A percentile compares a stretch with the other conserved stretches of the same genome.
Evolutionary conservation across 805 yeast species (phyloP).

Genomic region (Lachancea fermentati): DNA sequence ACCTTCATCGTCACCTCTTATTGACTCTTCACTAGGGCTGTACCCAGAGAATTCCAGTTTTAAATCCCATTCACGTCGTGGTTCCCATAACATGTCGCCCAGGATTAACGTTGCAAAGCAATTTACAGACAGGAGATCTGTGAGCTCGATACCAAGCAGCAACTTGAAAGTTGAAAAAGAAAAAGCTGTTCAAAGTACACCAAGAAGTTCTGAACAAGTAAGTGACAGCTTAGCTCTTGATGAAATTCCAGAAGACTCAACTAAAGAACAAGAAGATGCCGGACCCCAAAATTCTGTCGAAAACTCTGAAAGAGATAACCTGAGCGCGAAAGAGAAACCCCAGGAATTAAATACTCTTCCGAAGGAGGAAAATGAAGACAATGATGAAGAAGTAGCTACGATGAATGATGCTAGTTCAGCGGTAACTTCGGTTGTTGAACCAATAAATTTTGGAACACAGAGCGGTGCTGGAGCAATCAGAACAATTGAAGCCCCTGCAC

Average conservation of each 20-base stretch:
- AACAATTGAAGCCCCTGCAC: too few species aligned
- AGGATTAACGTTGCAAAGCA: background rate
- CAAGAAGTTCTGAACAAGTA: background rate
- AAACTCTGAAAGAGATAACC: too few species aligned
- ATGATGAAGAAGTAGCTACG: too few species aligned
- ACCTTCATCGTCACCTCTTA: conserved; percentile 9
- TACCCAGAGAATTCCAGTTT: conserved; percentile 5
- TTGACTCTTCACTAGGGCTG: conserved; percentile 4
- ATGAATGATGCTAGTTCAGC: too few species aligned
- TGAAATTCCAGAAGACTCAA: background rate
- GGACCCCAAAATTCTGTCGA: too few species aligned
- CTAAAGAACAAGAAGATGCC: background rate
- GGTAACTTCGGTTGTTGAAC: too few species aligned
- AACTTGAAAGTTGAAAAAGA: background rate
- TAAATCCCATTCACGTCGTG: conserved; percentile 1
- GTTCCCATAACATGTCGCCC: background rate
- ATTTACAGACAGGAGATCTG: background rate
- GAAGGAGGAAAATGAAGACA: too few species aligned
- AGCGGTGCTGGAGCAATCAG: too few species aligned
- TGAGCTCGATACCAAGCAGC: background rate
- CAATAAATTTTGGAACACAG: too few species aligned
- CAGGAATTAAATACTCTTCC: too few species aligned
- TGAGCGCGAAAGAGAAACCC: too few species aligned
- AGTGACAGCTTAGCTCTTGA: background rate
- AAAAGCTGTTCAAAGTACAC: background rate